Conservation (phyloP, 768 basidiomycete genomes). For the Leucosporidium creatinivorum region DNA sequence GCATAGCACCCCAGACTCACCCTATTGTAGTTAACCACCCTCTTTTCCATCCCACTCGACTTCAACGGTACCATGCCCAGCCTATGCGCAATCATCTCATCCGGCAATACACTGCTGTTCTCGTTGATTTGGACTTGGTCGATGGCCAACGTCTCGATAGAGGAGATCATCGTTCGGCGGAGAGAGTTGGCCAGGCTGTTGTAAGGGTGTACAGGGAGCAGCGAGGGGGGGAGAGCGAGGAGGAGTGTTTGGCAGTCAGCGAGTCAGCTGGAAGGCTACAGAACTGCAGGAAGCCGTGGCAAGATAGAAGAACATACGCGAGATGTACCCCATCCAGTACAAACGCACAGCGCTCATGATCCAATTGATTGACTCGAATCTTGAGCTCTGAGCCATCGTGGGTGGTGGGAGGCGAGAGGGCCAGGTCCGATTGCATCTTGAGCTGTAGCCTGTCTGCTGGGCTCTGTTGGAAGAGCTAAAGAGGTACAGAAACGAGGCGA, state of each 20-base stretch:
- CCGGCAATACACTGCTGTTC: constrained; percentile 88
- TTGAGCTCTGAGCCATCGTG: neutral
- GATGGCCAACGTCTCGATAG: constrained; percentile 88
- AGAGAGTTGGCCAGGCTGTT: neutral
- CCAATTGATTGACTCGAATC: neutral
- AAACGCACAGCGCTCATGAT: neutral
- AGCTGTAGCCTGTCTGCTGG: no score
- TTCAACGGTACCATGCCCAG: constrained; percentile 87
- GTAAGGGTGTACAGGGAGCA: neutral
- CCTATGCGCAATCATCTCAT: constrained; percentile 95
- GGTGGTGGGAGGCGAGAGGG: neutral
- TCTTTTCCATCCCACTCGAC: constrained; percentile 63
- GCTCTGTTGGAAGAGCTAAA: no score
- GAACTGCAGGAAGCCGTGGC: neutral
- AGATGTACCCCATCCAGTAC: constrained; percentile 2
- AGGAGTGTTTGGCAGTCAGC: no score
- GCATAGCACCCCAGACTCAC: constrained; percentile 32
- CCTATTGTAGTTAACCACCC: constrained; percentile 40
- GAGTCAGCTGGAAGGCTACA: neutral
- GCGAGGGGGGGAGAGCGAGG: neutral
- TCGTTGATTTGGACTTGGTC: constrained; percentile 88
- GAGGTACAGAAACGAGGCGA: no score
- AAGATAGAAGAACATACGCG: neutral
- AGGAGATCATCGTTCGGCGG: neutral
- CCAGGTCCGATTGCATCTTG: neutral